Evolutionary conservation across 2,329 filamentous ascomycete genomes (phyloP).

Genomic region (Calonectria henricotiae): DNA sequence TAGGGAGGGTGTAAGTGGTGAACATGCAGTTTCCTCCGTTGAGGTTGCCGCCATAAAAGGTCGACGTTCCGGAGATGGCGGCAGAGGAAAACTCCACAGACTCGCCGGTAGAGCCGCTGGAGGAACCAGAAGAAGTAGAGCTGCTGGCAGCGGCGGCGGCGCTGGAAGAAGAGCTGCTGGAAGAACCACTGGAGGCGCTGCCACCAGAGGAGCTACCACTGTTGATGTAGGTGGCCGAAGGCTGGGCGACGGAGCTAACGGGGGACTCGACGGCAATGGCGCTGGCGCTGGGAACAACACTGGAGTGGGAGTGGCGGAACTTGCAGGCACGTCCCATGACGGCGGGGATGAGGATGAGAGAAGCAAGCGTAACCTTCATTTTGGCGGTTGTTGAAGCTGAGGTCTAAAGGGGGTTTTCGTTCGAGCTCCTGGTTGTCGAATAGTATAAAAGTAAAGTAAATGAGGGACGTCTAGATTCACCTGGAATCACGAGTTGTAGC

Average conservation of each 20-base stretch:
- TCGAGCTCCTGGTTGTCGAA: constrained; percentile 7
- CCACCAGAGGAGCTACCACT: constrained; percentile 17
- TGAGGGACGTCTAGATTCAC: constrained; percentile 37
- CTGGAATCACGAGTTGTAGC: constrained; percentile 37
- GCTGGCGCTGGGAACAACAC: constrained; percentile 34
- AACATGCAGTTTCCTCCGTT: constrained; percentile 77
- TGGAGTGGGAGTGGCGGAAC: constrained; percentile 37
- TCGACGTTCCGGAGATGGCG: constrained; percentile 53
- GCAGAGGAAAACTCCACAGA: constrained; percentile 29
- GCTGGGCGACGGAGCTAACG: constrained; percentile 4
- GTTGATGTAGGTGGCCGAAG: constrained; percentile 21
- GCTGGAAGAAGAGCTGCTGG: constrained; percentile 31
- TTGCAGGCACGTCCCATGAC: constrained; percentile 52
- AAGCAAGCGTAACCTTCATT: constrained; percentile 51
- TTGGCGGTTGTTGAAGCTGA: constrained; percentile 32
- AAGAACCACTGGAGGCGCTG: constrained; percentile 8
- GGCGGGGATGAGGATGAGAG: constrained; percentile 49
- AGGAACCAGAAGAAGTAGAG: constrained; percentile 39
- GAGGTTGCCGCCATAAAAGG: constrained; percentile 72
- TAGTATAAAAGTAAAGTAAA: constrained; percentile 19
- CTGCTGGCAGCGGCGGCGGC: constrained; percentile 33
- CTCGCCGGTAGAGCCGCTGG: constrained; percentile 21
- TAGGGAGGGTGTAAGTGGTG: constrained; percentile 74
- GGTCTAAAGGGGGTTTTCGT: not conserved
- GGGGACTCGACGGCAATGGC: constrained; percentile 7